Evolutionary conservation across 371 early-diverging fungal species (phyloP).

Genomic region (Mortierella sp.): DNA sequence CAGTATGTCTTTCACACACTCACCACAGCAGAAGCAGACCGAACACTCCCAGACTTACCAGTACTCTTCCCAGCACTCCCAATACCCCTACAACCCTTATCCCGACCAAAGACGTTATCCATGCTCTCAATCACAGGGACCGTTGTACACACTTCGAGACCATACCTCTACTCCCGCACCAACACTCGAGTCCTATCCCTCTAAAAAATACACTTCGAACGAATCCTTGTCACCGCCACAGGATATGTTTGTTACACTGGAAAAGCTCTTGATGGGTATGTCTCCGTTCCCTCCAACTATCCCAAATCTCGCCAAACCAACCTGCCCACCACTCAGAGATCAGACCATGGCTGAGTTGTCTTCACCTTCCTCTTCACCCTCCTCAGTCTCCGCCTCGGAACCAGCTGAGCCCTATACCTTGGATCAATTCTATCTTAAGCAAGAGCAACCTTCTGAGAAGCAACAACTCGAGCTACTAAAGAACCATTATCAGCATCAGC

Average conservation of each 20-base stretch:
- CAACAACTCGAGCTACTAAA: background rate
- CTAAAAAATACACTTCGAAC: background rate
- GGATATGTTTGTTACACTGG: conserved; percentile 35
- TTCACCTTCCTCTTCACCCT: conserved; percentile 6
- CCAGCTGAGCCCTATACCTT: conserved; percentile 6
- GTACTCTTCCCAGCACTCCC: conserved; percentile 22
- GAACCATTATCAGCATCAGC: conserved; percentile 6
- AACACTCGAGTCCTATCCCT: conserved; percentile 1
- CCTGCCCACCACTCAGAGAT: conserved; percentile 45
- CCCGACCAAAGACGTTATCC: conserved; percentile 12
- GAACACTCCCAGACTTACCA: conserved; percentile 3
- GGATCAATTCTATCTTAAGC: conserved; percentile 7
- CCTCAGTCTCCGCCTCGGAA: conserved; percentile 2
- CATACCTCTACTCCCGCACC: background rate
- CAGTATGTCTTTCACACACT: conserved; percentile 15
- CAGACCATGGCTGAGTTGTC: conserved; percentile 26
- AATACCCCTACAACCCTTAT: conserved; percentile 46
- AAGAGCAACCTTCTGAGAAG: conserved; percentile 12
- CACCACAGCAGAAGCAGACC: background rate
- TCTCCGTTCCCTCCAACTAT: conserved; percentile 52
- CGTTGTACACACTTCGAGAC: conserved; percentile 29
- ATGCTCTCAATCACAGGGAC: conserved; percentile 19
- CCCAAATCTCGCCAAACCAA: conserved; percentile 47
- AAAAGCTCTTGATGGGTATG: conserved; percentile 48
- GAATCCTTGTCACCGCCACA: conserved; percentile 15